Percentiles rank a stretch among this genome's conserved stretches.
phyloP scores from a whole-genome alignment of 2,329 filamentous ascomycete genomes.

The Metarhizium humberi region DNA sequence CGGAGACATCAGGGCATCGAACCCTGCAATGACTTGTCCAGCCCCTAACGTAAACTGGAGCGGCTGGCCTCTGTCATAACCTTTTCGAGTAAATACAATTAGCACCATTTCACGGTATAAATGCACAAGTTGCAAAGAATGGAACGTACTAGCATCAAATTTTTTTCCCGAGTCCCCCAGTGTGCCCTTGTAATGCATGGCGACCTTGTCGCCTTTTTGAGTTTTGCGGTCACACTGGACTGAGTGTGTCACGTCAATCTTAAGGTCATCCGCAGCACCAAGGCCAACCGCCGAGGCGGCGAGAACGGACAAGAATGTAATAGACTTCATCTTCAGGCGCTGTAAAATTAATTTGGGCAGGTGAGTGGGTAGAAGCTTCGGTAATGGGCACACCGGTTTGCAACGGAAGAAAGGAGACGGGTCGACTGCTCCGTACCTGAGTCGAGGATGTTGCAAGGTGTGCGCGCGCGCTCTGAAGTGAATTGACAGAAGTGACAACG shows the following conservation, averaged over 20 bases:
- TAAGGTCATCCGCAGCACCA: slow-evolving; percentile 52
- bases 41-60: slow-evolving; percentile 71
- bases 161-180: slow-evolving; percentile 62
- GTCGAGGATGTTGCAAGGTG: no score
- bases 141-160: slow-evolving; percentile 69
- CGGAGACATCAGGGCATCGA: slow-evolving; percentile 17
- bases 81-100: slow-evolving; percentile 17
- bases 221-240: slow-evolving; percentile 76
- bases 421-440: no score
- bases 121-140: slow-evolving; percentile 12
- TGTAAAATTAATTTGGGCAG: neutral
- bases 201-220: slow-evolving; percentile 64
- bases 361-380: neutral
- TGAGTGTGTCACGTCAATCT: slow-evolving; percentile 66
- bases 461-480: no score
- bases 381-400: neutral
- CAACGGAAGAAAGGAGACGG: no score
- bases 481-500: no score
- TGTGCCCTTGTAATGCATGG: slow-evolving; percentile 84
- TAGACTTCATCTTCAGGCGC: slow-evolving; percentile 35
- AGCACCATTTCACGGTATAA: slow-evolving; percentile 5
- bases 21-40: slow-evolving; percentile 86
- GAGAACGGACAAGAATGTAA: slow-evolving; percentile 39
- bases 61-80: slow-evolving; percentile 67
- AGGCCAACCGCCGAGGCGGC: slow-evolving; percentile 41